A percentile compares a stretch with the other conserved stretches of the same genome.
These are phyloP conservation scores for Colletotrichum acutatum DNA, from an alignment of 2,329 filamentous ascomycete genomes.

Conservation along the genomic window DNA sequence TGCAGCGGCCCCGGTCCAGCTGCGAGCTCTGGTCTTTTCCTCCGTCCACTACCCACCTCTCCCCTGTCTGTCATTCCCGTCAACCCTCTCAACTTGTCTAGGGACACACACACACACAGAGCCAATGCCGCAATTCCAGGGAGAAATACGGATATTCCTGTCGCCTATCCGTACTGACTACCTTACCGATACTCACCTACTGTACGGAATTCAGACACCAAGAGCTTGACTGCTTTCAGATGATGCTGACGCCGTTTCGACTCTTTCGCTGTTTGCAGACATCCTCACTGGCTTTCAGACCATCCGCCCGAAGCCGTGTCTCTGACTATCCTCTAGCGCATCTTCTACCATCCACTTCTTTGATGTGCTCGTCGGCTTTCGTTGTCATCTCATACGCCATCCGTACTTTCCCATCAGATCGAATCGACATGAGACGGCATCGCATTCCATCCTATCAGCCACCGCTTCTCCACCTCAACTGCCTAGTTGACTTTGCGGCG, in stretches of 20 bases:
- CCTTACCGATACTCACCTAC: too few relatives aligned
- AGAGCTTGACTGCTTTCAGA: constrained; percentile 5
- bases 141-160: not conserved
- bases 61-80: constrained; percentile 1
- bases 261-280: constrained; percentile 3
- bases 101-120: not conserved
- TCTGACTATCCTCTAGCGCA: not conserved
- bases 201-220: too few relatives aligned
- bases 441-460: not conserved
- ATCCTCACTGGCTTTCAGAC: not conserved
- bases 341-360: not conserved
- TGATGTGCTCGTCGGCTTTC: not conserved
- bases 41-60: not conserved
- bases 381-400: not conserved
- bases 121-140: not conserved
- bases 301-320: constrained; percentile 8
- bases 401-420: not conserved
- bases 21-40: not conserved
- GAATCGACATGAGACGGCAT: not conserved
- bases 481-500: not conserved
- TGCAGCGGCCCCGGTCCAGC: not conserved
- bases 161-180: not conserved
- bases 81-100: not conserved
- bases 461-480: not conserved
- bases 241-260: not conserved